phyloP scores from a whole-genome alignment of 139 green algal genomes.

The Ostreobium quekettii region DNA sequence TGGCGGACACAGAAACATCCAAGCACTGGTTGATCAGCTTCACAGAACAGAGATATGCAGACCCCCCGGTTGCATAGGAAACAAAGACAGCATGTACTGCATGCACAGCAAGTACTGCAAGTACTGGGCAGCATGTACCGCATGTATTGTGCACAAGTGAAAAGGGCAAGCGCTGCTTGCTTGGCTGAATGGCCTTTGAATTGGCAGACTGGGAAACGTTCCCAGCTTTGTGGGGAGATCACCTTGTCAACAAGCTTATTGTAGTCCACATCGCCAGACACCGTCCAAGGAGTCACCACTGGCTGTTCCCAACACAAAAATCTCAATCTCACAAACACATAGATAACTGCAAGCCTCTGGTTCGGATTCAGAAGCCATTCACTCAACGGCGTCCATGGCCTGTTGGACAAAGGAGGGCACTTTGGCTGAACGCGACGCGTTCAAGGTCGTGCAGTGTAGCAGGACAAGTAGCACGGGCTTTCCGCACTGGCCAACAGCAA shows the following conservation, averaged over 20 bases:
- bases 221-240: neutral
- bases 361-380: too few relatives aligned
- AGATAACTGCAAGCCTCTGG: too few relatives aligned
- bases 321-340: too few relatives aligned
- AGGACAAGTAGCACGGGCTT: too few relatives aligned
- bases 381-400: too few relatives aligned
- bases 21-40: too few relatives aligned
- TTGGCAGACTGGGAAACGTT: neutral
- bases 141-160: neutral
- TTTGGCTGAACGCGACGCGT: too few relatives aligned
- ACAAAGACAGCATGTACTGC: neutral
- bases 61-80: neutral
- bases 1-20: too few relatives aligned
- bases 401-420: too few relatives aligned
- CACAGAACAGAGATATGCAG: neutral
- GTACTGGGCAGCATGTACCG: neutral
- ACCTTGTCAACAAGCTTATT: constrained; percentile 84
- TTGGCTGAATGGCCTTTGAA: neutral
- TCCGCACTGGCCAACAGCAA: too few relatives aligned
- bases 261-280: constrained; percentile 90
- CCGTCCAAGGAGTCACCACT: constrained; percentile 80
- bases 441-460: too few relatives aligned
- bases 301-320: too few relatives aligned
- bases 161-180: neutral
- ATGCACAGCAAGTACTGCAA: neutral